Conservation (phyloP, 2,329 filamentous ascomycete species). For the Sporothrix sp. region DNA sequence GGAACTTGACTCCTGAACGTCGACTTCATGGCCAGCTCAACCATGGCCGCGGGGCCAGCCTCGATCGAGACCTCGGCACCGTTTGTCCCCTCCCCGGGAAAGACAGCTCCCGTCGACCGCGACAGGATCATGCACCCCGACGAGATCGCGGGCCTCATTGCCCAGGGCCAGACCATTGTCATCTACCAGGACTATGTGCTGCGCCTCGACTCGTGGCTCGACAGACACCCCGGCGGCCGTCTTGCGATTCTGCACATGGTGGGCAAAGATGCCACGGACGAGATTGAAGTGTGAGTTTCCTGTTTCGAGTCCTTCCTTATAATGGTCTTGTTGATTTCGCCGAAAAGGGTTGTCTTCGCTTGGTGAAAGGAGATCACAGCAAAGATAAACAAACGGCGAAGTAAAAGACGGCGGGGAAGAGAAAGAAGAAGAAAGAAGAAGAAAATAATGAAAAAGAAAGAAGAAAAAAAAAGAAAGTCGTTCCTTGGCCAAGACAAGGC, state of each 20-base stretch:
- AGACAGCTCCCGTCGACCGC: background rate
- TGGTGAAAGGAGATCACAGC: no score
- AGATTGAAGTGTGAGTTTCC: constrained; percentile 44
- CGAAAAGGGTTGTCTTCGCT: background rate
- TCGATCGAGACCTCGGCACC: background rate
- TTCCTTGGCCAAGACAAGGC: background rate
- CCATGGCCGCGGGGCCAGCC: background rate
- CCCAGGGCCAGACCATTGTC: constrained; percentile 45
- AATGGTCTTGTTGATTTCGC: background rate
- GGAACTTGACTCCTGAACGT: background rate
- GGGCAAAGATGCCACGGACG: constrained; percentile 48
- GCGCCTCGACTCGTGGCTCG: constrained; percentile 47
- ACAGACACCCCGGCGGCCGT: constrained; percentile 48
- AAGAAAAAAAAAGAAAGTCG: no score
- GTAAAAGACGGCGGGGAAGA: no score
- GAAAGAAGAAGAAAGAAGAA: no score
- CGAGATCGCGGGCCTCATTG: constrained; percentile 43
- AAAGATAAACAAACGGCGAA: no score
- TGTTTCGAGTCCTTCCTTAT: background rate
- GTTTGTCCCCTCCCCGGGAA: background rate
- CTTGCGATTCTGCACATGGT: constrained; percentile 54
- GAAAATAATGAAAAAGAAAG: no score
- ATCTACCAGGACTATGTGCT: constrained; percentile 46
- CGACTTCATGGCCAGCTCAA: background rate
- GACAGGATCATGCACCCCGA: constrained; percentile 30